Evolutionary conservation across 306 rosid species (phyloP).

Genomic region (Comarum palustre): DNA sequence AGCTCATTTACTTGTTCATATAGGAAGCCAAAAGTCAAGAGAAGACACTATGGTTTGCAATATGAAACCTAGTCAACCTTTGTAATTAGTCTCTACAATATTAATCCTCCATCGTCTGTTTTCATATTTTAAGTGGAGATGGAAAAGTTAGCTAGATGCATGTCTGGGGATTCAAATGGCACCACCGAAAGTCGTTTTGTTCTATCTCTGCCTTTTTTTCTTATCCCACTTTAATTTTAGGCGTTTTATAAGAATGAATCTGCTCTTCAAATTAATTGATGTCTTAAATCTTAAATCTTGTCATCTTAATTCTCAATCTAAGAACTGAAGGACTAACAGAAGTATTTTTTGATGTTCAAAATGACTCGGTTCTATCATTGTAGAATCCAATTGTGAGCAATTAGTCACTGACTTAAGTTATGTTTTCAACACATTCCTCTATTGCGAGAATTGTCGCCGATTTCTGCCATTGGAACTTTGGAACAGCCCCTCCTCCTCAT

Average conservation of each 20-base stretch:
- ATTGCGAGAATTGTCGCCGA: not conserved
- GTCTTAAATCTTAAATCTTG: no score
- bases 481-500: not conserved
- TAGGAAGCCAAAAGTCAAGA: not conserved
- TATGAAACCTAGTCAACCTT: not conserved
- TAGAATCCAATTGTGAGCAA: not conserved
- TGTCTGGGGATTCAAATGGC: not conserved
- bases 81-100: not conserved
- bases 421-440: not conserved
- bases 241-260: no score
- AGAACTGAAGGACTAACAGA: no score
- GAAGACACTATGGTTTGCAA: not conserved
- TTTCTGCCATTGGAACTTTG: not conserved
- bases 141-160: not conserved
- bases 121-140: not conserved
- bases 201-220: not conserved
- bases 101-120: not conserved
- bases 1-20: not conserved
- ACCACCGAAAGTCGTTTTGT: not conserved
- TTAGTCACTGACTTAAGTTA: not conserved
- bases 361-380: not conserved
- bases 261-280: no score
- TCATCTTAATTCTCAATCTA: no score
- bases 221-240: no score
- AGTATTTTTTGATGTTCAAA: not conserved